These are phyloP conservation scores for Cinnamomum micranthum DNA, from an alignment of 164 flowering plant genomes.

Conservation along the genomic window DNA sequence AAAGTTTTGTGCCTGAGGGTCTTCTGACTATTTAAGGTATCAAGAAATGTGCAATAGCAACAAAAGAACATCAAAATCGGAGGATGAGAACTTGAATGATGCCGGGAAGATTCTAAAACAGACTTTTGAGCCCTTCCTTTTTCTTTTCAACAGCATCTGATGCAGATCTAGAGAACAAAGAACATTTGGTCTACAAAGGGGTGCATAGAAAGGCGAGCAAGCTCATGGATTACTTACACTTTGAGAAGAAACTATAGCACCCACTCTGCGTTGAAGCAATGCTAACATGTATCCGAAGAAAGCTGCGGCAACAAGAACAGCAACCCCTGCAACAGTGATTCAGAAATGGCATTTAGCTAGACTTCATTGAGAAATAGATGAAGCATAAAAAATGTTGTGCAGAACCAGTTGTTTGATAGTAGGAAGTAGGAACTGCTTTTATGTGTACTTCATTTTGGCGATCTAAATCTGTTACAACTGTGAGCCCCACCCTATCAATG, in stretches of 20 bases:
- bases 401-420: neutral
- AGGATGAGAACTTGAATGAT: neutral
- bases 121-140: neutral
- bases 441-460: neutral
- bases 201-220: neutral
- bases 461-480: too few species aligned
- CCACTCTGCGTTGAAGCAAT: constrained; percentile 74
- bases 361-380: neutral
- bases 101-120: neutral
- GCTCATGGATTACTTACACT: constrained; percentile 9
- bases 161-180: neutral
- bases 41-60: neutral
- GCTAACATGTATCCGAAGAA: constrained; percentile 95
- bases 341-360: neutral
- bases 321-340: constrained; percentile 55
- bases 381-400: neutral
- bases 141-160: neutral
- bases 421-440: neutral
- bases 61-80: neutral
- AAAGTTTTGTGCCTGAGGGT: neutral
- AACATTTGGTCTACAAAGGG: neutral
- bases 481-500: neutral
- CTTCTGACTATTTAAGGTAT: neutral
- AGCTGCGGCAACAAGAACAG: constrained; percentile 78
- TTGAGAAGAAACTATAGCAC: constrained; percentile 54